These are phyloP conservation scores for Zoysia japonica DNA, from an alignment of 176 grass and related monocot genomes.

Conservation along the genomic window DNA sequence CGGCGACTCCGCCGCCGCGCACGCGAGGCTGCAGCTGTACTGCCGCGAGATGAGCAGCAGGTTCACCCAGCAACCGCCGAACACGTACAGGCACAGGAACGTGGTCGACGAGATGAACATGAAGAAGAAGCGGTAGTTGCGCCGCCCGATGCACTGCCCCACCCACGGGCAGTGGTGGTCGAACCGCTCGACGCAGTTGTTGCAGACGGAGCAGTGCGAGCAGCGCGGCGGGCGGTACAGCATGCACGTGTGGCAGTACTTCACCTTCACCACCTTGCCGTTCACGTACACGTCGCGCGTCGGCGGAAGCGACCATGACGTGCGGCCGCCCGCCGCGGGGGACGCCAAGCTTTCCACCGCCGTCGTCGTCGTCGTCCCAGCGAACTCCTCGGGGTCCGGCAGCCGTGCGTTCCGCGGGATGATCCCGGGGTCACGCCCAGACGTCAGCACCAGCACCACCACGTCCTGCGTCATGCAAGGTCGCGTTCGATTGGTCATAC, in stretches of 20 bases:
- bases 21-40: conserved; percentile 34
- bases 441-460: conserved; percentile 74
- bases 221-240: conserved; percentile 84
- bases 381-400: conserved; percentile 57
- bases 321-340: neutral
- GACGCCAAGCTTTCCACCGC: conserved; percentile 7
- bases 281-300: conserved; percentile 79
- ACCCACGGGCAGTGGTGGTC: conserved; percentile 98
- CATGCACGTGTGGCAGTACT: conserved; percentile 97
- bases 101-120: conserved; percentile 85
- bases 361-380: too few species aligned
- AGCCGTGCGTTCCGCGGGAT: conserved; percentile 73
- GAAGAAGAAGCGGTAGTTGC: conserved; percentile 91
- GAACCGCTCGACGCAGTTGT: conserved; percentile 92
- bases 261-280: conserved; percentile 72
- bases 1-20: conserved; percentile 62
- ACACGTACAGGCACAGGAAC: conserved; percentile 83
- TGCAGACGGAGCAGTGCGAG: conserved; percentile 93
- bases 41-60: conserved; percentile 41
- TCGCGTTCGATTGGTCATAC: too few species aligned
- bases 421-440: conserved; percentile 79
- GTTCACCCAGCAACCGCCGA: conserved; percentile 71
- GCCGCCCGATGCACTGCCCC: conserved; percentile 90
- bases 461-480: conserved; percentile 51
- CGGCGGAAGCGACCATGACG: conserved; percentile 46